These are phyloP conservation scores for Alternaria longipes DNA, from an alignment of 2,329 filamentous ascomycete genomes.

Conservation along the genomic window DNA sequence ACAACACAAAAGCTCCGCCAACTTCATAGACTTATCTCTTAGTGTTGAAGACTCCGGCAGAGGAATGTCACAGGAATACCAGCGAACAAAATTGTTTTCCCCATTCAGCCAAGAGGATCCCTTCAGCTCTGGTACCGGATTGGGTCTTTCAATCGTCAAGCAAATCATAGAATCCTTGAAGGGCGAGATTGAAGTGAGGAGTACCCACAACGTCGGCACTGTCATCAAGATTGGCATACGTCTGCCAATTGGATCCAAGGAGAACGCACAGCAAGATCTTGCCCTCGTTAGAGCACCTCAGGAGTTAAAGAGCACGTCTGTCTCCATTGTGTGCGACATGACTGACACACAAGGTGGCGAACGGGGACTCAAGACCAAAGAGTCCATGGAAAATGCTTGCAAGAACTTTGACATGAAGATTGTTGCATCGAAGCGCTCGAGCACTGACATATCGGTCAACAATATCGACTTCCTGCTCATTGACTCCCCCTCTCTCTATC, in stretches of 20 bases:
- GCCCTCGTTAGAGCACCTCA: slow-evolving; percentile 25
- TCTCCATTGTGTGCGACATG: slow-evolving; percentile 34
- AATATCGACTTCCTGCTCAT: slow-evolving; percentile 38
- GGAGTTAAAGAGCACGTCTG: slow-evolving; percentile 29
- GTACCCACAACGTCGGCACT: slow-evolving; percentile 39
- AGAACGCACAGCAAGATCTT: slow-evolving; percentile 22
- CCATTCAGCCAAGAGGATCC: slow-evolving; percentile 50
- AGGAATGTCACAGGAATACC: slow-evolving; percentile 49
- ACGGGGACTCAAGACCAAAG: slow-evolving; percentile 36
- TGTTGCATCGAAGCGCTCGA: slow-evolving; percentile 15
- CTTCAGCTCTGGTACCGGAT: slow-evolving; percentile 44
- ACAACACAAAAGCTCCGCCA: slow-evolving; percentile 21
- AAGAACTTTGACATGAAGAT: slow-evolving; percentile 37
- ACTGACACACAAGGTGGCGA: slow-evolving; percentile 30
- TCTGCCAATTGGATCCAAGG: slow-evolving; percentile 27
- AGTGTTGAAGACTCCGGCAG: slow-evolving; percentile 47
- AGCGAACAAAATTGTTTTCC: slow-evolving; percentile 42
- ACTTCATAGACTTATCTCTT: slow-evolving; percentile 45
- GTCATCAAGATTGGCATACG: slow-evolving; percentile 35
- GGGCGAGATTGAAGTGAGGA: slow-evolving; percentile 46
- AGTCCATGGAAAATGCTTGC: slow-evolving; percentile 38
- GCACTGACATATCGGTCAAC: slow-evolving; percentile 20
- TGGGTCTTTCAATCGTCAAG: slow-evolving; percentile 49
- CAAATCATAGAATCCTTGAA: slow-evolving; percentile 46
- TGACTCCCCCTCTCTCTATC: slow-evolving; percentile 36